Evolutionary conservation across 2,329 filamentous ascomycete genomes (phyloP).

Genomic region (Lecanicillium sp.): DNA sequence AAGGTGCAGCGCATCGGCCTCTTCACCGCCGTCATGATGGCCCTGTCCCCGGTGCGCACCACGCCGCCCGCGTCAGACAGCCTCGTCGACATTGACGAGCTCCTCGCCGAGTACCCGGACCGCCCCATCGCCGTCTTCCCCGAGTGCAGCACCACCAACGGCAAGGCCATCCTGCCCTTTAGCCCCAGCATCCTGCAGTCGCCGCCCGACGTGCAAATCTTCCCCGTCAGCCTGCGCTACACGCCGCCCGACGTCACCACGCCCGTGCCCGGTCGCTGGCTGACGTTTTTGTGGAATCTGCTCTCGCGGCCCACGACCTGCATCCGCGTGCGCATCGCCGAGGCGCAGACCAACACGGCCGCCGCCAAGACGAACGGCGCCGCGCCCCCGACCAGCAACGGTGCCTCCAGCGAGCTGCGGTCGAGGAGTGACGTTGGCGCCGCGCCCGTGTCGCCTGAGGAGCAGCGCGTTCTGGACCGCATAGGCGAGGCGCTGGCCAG

Average conservation of each 20-base stretch:
- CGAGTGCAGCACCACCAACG: conserved; percentile 91
- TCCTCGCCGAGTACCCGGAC: conserved; percentile 61
- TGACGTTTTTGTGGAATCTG: conserved; percentile 75
- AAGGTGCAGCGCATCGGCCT: conserved; percentile 73
- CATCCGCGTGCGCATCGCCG: conserved; percentile 85
- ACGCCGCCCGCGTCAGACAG: conserved; percentile 35
- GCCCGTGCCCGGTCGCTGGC: conserved; percentile 68
- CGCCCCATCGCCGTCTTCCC: conserved; percentile 83
- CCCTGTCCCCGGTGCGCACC: conserved; percentile 54
- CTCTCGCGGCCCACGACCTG: conserved; percentile 79
- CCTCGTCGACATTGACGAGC: conserved; percentile 53
- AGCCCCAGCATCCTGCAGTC: conserved; percentile 68
- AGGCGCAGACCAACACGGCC: conserved; percentile 53
- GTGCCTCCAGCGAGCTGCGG: conserved; percentile 17
- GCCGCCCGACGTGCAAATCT: conserved; percentile 65
- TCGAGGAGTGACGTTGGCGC: conserved; percentile 17
- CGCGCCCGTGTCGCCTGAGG: conserved; percentile 40
- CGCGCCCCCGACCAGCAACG: conserved; percentile 13
- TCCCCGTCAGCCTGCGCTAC: conserved; percentile 85
- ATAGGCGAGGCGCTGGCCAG: conserved; percentile 83
- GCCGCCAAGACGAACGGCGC: conserved; percentile 27
- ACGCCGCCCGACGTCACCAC: conserved; percentile 85
- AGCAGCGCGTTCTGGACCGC: conserved; percentile 65
- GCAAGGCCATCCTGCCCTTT: conserved; percentile 78
- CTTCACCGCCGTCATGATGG: conserved; percentile 63